These are phyloP conservation scores for Metschnikowia noctiluminum DNA, from an alignment of 805 yeast species.

Conservation along the genomic window DNA sequence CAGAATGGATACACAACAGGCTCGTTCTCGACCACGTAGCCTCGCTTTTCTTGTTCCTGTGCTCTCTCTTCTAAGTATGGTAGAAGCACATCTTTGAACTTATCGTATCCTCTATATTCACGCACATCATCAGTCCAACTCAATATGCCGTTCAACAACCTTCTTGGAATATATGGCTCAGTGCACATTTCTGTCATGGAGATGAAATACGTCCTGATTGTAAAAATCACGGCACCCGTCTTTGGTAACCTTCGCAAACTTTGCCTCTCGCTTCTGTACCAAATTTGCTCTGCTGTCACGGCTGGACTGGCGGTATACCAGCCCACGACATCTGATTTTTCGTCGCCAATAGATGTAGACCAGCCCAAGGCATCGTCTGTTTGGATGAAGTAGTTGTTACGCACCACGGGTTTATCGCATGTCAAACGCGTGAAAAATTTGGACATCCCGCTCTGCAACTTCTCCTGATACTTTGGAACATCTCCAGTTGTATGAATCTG, in stretches of 20 bases:
- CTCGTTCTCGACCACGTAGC: constrained; percentile 39
- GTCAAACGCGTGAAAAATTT: constrained; percentile 56
- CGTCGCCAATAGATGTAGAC: constrained; percentile 63
- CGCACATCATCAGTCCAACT: constrained; percentile 61
- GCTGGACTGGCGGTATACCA: constrained; percentile 64
- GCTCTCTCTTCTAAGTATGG: constrained; percentile 54
- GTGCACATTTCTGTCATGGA: constrained; percentile 52
- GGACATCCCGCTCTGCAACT: constrained; percentile 62
- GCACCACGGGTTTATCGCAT: constrained; percentile 60
- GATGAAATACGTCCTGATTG: constrained; percentile 60
- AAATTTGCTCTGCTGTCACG: constrained; percentile 41
- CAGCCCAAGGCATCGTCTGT: constrained; percentile 61
- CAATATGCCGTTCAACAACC: constrained; percentile 55
- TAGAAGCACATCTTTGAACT: constrained; percentile 49
- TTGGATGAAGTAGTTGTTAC: constrained; percentile 65
- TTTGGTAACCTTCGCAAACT: constrained; percentile 58
- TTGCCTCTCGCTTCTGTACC: constrained; percentile 64
- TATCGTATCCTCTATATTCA: constrained; percentile 56
- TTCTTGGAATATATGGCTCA: constrained; percentile 60
- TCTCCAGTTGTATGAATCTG: constrained; percentile 64
- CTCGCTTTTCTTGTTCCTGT: constrained; percentile 44
- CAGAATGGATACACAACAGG: constrained; percentile 38
- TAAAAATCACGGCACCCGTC: constrained; percentile 56
- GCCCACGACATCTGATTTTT: constrained; percentile 47
- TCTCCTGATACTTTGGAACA: constrained; percentile 61